phyloP scores from a whole-genome alignment of 2,329 filamentous ascomycete genomes.

The Magnaporthales sp. region DNA sequence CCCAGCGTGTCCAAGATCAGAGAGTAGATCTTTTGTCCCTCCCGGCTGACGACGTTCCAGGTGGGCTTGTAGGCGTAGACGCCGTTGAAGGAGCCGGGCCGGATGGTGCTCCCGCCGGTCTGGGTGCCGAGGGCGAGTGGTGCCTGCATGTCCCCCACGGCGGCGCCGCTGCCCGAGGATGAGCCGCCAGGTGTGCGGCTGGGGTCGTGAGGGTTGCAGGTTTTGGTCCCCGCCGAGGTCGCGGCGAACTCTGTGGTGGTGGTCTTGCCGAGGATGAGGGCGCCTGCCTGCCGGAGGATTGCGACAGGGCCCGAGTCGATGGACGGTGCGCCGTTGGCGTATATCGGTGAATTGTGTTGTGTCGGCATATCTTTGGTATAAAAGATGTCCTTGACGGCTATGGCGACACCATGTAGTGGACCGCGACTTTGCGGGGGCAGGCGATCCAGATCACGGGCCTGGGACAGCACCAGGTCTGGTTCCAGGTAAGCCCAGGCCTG shows the following conservation, averaged over 20 bases:
- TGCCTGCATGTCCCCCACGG: conserved; percentile 55
- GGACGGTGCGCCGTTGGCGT: conserved; percentile 31
- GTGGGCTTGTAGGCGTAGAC: conserved; percentile 59
- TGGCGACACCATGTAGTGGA: conserved; percentile 45
- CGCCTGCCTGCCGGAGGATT: conserved; percentile 44
- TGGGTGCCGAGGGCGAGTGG: conserved; percentile 56
- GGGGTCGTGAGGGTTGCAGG: conserved; percentile 46
- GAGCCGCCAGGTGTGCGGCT: conserved; percentile 56
- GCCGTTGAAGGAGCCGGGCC: conserved; percentile 57
- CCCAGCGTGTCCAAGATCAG: conserved; percentile 54
- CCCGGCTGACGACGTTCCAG: conserved; percentile 52
- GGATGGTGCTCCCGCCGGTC: conserved; percentile 55
- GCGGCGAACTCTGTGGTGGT: conserved; percentile 58
- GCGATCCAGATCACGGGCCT: conserved; percentile 40
- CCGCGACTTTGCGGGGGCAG: conserved; percentile 39
- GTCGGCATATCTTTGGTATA: conserved; percentile 52
- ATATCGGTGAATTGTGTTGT: conserved; percentile 45
- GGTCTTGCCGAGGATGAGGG: conserved; percentile 49
- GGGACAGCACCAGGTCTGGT: conserved; percentile 33
- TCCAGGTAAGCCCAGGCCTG: conserved; percentile 43
- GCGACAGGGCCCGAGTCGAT: conserved; percentile 44
- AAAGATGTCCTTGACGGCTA: conserved; percentile 55
- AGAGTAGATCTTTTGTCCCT: conserved; percentile 52
- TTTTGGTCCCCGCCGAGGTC: conserved; percentile 41
- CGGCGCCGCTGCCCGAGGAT: conserved; percentile 57